phyloP scores from a whole-genome alignment of 768 basidiomycete species.

The Hygrophorus pudorinus region DNA sequence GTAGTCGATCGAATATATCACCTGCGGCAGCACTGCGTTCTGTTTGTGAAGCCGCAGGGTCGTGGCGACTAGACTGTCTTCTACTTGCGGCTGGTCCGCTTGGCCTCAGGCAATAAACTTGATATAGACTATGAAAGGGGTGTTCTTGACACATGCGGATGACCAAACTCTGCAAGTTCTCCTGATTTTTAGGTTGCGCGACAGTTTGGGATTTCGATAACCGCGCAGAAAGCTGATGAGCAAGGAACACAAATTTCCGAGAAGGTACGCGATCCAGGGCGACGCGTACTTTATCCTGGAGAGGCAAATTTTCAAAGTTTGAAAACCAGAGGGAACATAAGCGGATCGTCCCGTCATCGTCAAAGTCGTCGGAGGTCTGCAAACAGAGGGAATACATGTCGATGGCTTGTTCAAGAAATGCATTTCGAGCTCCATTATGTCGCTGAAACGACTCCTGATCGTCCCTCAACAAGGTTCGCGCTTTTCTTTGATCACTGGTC shows the following conservation, averaged over 20 bases:
- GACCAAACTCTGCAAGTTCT: constrained; percentile 53
- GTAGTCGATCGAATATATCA: constrained; percentile 47
- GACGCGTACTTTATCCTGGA: constrained; percentile 26
- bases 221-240: constrained; percentile 91
- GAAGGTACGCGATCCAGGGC: constrained; percentile 63
- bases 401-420: constrained; percentile 67
- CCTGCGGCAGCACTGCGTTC: constrained; percentile 60
- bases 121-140: constrained; percentile 89
- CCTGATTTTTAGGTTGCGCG: constrained; percentile 33
- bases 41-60: constrained; percentile 33
- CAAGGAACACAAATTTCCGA: constrained; percentile 82
- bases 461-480: constrained; percentile 25
- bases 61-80: constrained; percentile 38
- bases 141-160: constrained; percentile 79
- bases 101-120: constrained; percentile 66
- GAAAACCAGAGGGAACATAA: constrained; percentile 90
- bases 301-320: constrained; percentile 60
- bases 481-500: constrained; percentile 19
- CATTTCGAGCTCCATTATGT: constrained; percentile 43
- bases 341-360: constrained; percentile 70
- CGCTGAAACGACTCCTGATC: constrained; percentile 42
- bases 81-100: constrained; percentile 18
- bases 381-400: constrained; percentile 82
- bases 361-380: constrained; percentile 55
- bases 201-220: constrained; percentile 38